Evolutionary conservation across 768 basidiomycete genomes (phyloP).

Genomic region (Gautieria morchelliformis): DNA sequence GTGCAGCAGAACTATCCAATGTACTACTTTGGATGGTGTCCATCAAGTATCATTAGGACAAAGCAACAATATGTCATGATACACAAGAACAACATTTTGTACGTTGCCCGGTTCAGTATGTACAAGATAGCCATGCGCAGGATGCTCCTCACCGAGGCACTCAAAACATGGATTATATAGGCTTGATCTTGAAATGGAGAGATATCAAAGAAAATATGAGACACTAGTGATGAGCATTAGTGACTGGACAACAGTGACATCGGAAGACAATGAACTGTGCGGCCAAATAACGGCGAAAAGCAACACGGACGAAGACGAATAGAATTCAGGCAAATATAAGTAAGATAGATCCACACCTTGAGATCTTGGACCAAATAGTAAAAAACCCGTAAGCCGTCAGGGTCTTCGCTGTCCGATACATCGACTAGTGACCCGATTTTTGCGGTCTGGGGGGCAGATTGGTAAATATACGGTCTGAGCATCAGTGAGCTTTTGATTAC

Average conservation of each 20-base stretch:
- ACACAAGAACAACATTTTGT: no score
- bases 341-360: slow-evolving; percentile 46
- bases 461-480: background rate
- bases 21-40: no score
- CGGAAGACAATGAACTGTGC: no score
- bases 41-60: no score
- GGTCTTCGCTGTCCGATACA: slow-evolving; percentile 94
- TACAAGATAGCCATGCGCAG: background rate
- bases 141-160: no score
- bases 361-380: slow-evolving; percentile 98
- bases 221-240: slow-evolving; percentile 44
- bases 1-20: no score
- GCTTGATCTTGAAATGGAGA: slow-evolving; percentile 99
- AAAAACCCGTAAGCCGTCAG: slow-evolving; percentile 94
- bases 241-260: background rate
- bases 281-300: no score
- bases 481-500: slow-evolving; percentile 30
- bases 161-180: slow-evolving; percentile 49
- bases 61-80: no score
- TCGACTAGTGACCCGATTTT: slow-evolving; percentile 97
- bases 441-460: slow-evolving; percentile 56
- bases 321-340: background rate
- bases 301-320: background rate
- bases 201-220: slow-evolving; percentile 97
- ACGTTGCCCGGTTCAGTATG: background rate